Evolutionary conservation across 2,329 filamentous ascomycete genomes (phyloP), one percentile per base, ranked within the genome.

Genomic region (Capronia epimyces): DNA sequence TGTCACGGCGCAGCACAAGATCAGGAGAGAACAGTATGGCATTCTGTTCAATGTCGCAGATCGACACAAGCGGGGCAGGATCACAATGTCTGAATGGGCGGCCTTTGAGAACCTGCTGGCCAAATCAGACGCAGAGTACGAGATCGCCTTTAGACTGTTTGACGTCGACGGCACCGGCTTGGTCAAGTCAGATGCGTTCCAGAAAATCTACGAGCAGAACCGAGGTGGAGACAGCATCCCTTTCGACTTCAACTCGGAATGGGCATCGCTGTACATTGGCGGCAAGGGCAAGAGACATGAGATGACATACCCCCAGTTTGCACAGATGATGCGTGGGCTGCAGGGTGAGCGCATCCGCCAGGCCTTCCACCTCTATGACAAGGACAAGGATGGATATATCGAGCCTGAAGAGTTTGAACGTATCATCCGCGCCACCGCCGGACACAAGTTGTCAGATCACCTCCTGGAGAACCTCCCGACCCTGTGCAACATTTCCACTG

Each of bases 81-180:
- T 98, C 61, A 86, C 75, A 62, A 74, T 97, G 48, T 76, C 82
- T 53, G 93, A 98, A 73, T 98, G 91, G 89, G 83, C 80, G 41
- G 85, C 86, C 58, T 98, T 97, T 71, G 88, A 96, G 73, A 94
- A 95, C 74, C 80, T 98, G 57, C 83, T 98, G 52, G 78, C 79
- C 61, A 97, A 96, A 73, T 87, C 93, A 56, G 93, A 97, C 66
- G 93, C 93, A 68, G 93, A 98, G 74, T 98, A 98, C 73, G 90
- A 97, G 71, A 95, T 98, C 63, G 91, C 93, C 13, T 98, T 97
- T 74, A 87, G 93, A 63, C 80, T 98, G 49, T 98, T 98, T 71
- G 91, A 97, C 66, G 79, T 88, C 62, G 83, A 91, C 45, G 81
- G 87, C 55, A 86, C 82, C 16, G 93, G 93, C 55, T 80, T 80